Base-by-base conservation (phyloP, 345 rosid genomes). In the Linum tenue region DNA sequence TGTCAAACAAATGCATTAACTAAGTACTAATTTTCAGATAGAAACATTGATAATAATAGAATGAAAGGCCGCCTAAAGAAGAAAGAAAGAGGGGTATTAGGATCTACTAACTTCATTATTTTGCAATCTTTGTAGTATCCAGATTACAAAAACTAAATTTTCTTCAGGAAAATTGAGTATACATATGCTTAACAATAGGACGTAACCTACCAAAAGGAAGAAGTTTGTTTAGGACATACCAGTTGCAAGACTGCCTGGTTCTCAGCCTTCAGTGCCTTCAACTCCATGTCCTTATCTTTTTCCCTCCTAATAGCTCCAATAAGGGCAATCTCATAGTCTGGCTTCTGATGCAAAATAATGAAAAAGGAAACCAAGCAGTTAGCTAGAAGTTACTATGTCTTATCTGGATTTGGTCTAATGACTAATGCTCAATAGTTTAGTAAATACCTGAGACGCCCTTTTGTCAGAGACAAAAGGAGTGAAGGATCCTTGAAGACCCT, bases 221-320 rank as follows among this genome's bases (percentile, higher is more conserved):
- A 48, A 48, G 53, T 48, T 48, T 65, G 22, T 68, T 14, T 48
- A 36, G 5, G 66, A 39, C 86, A 70, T 84, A 94, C 99, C 99
- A 94, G 80, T 72, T 73, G 85, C 82, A 83, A 38, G 65, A 89
- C 81, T 64, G 95, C 95, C 71, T 87, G 86, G 81, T 78, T 86
- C 83, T 94, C 95, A 60, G 86, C 91, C 66, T 77, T 51, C 78
- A 84, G 72, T 37, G 92, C 88, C 66, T 88, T 82, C 68, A 90
- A 64, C 22, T 88, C 78, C 60, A 77, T 68, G 16, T 94, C 96
- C 77, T 85, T 90, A 55, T 90, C 96, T 59, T 83, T 88, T 79
- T 86, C 97, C 81, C 97, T 83, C 77, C 67, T 82, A 64, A 88
- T 81, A 53, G 97, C 99, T 69, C 97, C 97, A 72, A 86, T 76